These are phyloP conservation scores for Yamadazyma paraphyllophila DNA, from an alignment of 805 yeast genomes.

Conservation along the genomic window DNA sequence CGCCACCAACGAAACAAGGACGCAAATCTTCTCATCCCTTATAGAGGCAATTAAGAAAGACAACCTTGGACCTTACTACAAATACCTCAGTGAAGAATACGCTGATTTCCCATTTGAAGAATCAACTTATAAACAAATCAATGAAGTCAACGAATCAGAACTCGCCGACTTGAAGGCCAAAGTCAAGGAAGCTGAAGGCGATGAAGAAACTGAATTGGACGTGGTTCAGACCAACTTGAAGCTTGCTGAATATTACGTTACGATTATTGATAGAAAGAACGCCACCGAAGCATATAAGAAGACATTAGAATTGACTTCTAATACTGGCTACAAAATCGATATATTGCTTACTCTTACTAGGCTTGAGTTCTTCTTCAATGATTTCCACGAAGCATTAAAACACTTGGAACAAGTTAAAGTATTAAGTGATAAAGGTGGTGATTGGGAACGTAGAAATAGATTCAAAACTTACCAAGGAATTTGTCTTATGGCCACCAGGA, in stretches of 20 bases:
- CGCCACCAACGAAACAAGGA: constrained; percentile 37
- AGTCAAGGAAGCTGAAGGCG: constrained; percentile 55
- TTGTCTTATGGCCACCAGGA: constrained; percentile 77
- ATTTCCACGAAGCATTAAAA: constrained; percentile 64
- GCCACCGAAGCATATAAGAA: constrained; percentile 66
- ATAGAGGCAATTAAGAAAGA: constrained; percentile 53
- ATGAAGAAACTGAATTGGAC: constrained; percentile 85
- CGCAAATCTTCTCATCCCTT: constrained; percentile 44
- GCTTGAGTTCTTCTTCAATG: constrained; percentile 86
- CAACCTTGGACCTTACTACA: constrained; percentile 80
- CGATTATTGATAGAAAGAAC: constrained; percentile 74
- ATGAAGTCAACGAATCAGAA: constrained; percentile 52
- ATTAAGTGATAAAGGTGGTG: constrained; percentile 94
- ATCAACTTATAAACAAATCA: constrained; percentile 48
- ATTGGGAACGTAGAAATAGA: constrained; percentile 97
- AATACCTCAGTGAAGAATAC: constrained; percentile 47
- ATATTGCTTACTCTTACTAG: constrained; percentile 77
- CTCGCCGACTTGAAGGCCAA: constrained; percentile 52
- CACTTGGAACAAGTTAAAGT: constrained; percentile 70
- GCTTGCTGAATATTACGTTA: constrained; percentile 85
- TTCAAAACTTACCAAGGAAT: constrained; percentile 90
- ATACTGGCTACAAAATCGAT: constrained; percentile 90
- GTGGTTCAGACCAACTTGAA: constrained; percentile 71
- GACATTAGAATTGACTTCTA: constrained; percentile 76
- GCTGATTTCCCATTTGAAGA: constrained; percentile 58